Evolutionary conservation across 768 basidiomycete species (phyloP).

Genomic region (Paxillus involutus): DNA sequence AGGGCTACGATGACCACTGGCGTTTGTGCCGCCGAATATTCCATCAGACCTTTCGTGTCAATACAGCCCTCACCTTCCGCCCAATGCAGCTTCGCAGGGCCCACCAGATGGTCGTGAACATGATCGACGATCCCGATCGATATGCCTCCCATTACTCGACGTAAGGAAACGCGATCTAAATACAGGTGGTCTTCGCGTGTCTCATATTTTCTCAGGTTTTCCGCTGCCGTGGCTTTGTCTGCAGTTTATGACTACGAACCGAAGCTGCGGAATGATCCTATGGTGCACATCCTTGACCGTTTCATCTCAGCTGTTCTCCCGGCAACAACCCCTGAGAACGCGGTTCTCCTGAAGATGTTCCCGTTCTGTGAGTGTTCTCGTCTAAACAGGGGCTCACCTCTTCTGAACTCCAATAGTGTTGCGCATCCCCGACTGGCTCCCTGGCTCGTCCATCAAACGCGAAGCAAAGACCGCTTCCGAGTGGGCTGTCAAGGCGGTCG

Average conservation of each 20-base stretch:
- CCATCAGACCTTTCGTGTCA: constrained; percentile 10
- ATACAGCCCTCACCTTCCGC: constrained; percentile 1
- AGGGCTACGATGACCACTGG: constrained; percentile 11
- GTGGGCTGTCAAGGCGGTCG: constrained; percentile 1
- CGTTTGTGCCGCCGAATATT: constrained; percentile 15
- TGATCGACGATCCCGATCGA: constrained; percentile 4
- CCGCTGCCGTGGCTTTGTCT: neutral
- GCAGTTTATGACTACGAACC: constrained; percentile 1
- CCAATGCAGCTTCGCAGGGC: constrained; percentile 10
- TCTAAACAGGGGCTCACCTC: no score
- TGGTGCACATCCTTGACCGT: constrained; percentile 11
- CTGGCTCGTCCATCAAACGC: constrained; percentile 37
- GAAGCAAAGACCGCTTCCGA: constrained; percentile 18
- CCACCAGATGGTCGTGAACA: constrained; percentile 1
- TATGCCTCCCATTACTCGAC: neutral
- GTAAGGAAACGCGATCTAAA: neutral
- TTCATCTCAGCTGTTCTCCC: constrained; percentile 7
- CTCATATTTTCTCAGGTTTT: neutral
- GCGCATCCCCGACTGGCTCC: constrained; percentile 33
- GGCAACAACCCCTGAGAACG: constrained; percentile 10
- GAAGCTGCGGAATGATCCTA: constrained; percentile 11
- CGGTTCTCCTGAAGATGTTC: constrained; percentile 11
- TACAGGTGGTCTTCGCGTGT: neutral
- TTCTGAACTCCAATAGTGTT: constrained; percentile 1
- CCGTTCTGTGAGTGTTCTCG: constrained; percentile 14